Evolutionary conservation across 202 grass and related monocot genomes (phyloP).

Genomic region (Hordeum pubiflorum): DNA sequence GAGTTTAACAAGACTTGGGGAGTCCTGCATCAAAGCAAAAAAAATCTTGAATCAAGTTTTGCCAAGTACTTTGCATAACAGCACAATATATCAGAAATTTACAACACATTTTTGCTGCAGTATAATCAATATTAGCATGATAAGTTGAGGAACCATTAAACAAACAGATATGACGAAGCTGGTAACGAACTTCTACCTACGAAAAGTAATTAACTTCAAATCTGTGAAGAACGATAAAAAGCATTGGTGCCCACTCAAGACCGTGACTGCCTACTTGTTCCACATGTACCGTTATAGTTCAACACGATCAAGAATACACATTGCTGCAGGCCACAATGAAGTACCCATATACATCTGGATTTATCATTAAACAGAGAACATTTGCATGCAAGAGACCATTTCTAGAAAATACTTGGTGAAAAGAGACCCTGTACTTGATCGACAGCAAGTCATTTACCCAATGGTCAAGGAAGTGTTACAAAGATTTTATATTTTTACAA

Average conservation of each 20-base stretch:
- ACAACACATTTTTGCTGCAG: neutral
- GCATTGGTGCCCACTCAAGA: neutral
- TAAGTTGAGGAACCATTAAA: too few species aligned
- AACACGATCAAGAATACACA: too few species aligned
- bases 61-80: neutral
- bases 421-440: too few species aligned
- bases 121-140: neutral
- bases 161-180: too few species aligned
- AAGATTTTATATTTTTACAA: neutral
- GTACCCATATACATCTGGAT: neutral
- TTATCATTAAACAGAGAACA: neutral
- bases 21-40: slow-evolving; percentile 55
- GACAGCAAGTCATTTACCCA: too few species aligned
- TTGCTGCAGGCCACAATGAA: too few species aligned
- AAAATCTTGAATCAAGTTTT: slow-evolving; percentile 6
- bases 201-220: too few species aligned
- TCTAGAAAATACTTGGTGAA: neutral
- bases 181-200: too few species aligned
- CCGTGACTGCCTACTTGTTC: neutral
- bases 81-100: neutral
- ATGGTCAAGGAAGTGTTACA: too few species aligned
- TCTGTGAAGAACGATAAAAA: too few species aligned
- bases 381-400: slow-evolving; percentile 1
- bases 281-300: neutral
- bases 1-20: slow-evolving; percentile 55